A percentile compares a stretch with the other conserved stretches of the same genome.
Evolutionary conservation across 345 rosid species (phyloP).

Genomic region (Aurinia saxatilis): DNA sequence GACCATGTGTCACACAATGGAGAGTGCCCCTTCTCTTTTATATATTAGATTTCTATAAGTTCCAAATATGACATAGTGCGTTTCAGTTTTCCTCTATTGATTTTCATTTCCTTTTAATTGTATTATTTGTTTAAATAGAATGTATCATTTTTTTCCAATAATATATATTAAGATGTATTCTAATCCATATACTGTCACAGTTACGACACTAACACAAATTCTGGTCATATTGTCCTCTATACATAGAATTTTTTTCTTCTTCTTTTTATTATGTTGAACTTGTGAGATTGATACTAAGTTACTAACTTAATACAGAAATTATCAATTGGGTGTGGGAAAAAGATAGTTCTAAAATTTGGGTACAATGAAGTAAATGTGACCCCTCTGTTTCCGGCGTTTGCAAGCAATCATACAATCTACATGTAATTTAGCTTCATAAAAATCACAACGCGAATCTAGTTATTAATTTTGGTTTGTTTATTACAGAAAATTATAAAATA

Average conservation of each 20-base stretch:
- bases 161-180: too few relatives aligned
- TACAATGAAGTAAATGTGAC: conserved; percentile 14
- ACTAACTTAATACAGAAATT: not conserved
- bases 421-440: not conserved
- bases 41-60: not conserved
- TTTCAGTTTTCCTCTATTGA: too few relatives aligned
- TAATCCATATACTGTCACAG: too few relatives aligned
- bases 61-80: not conserved
- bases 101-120: too few relatives aligned
- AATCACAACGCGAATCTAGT: not conserved
- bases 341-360: not conserved
- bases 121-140: too few relatives aligned
- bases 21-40: too few relatives aligned
- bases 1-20: too few relatives aligned
- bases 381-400: conserved; percentile 10
- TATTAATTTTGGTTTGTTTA: not conserved
- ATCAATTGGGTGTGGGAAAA: not conserved
- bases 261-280: not conserved
- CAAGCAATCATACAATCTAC: conserved; percentile 17
- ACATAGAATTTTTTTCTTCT: too few relatives aligned
- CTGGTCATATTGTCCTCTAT: too few relatives aligned
- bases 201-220: too few relatives aligned
- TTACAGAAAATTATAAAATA: not conserved
- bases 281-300: not conserved
- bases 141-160: too few relatives aligned